phyloP scores from a whole-genome alignment of 139 green algal genomes.

The Picocystis salinarum region DNA sequence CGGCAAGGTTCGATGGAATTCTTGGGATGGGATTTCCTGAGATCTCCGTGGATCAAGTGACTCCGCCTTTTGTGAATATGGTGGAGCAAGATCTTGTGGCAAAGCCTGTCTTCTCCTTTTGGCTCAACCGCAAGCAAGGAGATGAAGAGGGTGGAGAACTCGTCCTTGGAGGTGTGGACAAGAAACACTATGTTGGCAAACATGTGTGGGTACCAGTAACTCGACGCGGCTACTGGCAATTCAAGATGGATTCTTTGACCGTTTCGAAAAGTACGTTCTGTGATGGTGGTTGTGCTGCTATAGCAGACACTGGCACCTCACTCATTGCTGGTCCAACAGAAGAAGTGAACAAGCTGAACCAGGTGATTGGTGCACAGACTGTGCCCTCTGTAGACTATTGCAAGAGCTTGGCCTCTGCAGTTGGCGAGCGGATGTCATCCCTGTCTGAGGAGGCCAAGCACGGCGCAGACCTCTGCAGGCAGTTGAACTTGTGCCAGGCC shows the following conservation, averaged over 20 bases:
- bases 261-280: conserved; percentile 21
- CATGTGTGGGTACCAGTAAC: conserved; percentile 70
- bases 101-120: conserved; percentile 90
- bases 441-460: conserved; percentile 4
- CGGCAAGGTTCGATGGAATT: conserved; percentile 95
- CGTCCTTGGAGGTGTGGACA: conserved; percentile 78
- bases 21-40: conserved; percentile 83
- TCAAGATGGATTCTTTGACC: conserved; percentile 54
- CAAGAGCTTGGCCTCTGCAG: no score
- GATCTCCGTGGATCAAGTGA: conserved; percentile 62
- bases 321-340: conserved; percentile 51
- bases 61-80: conserved; percentile 73
- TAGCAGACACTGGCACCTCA: conserved; percentile 80
- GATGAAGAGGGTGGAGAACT: conserved; percentile 63
- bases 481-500: conserved; percentile 64
- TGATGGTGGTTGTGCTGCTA: conserved; percentile 58
- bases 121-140: conserved; percentile 46
- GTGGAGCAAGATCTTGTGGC: conserved; percentile 52
- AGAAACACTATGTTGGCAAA: conserved; percentile 64
- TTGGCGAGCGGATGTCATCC: no score
- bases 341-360: conserved; percentile 61
- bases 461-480: conserved; percentile 23
- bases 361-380: conserved; percentile 8
- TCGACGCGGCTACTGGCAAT: conserved; percentile 85
- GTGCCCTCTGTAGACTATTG: no score